These are phyloP conservation scores for Rhytidiadelphus loreus DNA, from an alignment of 225 moss, liverwort and hornwort species.

Conservation along the genomic window DNA sequence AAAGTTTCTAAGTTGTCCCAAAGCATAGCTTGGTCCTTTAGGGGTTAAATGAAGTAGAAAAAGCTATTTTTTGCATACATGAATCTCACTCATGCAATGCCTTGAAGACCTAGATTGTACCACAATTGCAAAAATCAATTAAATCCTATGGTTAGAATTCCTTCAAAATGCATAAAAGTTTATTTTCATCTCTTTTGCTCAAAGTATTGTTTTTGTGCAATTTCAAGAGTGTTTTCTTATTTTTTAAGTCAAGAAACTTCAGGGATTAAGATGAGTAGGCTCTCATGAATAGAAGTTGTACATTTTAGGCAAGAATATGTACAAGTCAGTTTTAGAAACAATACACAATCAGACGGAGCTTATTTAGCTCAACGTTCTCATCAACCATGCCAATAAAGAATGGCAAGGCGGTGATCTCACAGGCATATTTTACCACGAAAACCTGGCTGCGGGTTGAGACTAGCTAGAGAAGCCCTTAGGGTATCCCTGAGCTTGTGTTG, in stretches of 20 bases:
- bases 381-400: not conserved
- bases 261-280: too few relatives aligned
- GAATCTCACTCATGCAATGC: rapidly evolving
- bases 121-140: not conserved
- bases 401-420: not conserved
- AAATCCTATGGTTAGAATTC: rapidly evolving
- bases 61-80: too few relatives aligned
- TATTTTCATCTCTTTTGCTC: not conserved
- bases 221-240: not conserved
- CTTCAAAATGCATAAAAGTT: not conserved
- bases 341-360: not conserved
- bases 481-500: not conserved
- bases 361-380: not conserved
- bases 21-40: too few relatives aligned
- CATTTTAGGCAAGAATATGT: not conserved
- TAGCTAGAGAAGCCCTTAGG: not conserved
- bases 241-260: not conserved
- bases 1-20: too few relatives aligned
- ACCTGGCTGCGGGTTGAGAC: not conserved
- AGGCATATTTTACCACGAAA: not conserved
- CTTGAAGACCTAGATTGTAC: too few relatives aligned
- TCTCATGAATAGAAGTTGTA: not conserved
- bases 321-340: not conserved
- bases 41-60: not conserved
- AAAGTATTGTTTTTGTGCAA: not conserved